A percentile compares a stretch with the other conserved stretches of the same genome.
Evolutionary conservation across 495 filamentous ascomycete genomes (phyloP).

Genomic region (Tuber borchii): DNA sequence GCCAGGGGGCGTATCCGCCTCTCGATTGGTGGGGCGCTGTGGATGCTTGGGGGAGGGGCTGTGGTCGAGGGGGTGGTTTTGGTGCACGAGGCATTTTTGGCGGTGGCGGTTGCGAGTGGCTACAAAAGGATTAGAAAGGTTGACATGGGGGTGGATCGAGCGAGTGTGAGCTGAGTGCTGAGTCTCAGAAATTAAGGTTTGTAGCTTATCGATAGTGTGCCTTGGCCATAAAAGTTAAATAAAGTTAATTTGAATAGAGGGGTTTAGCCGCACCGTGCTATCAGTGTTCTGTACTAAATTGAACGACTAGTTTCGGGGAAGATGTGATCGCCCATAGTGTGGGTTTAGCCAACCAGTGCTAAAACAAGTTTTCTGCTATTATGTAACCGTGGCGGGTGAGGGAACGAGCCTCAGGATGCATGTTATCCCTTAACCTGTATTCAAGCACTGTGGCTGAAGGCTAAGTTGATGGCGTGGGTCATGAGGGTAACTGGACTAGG

Average conservation of each 20-base stretch:
- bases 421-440: too few species aligned
- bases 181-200: background rate
- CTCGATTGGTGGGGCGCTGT: constrained; percentile 4
- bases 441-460: too few species aligned
- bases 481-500: too few species aligned
- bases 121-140: background rate
- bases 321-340: too few species aligned
- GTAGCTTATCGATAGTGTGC: background rate
- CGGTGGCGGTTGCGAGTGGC: background rate
- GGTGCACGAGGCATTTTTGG: background rate
- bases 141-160: background rate
- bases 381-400: too few species aligned
- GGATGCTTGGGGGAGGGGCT: constrained; percentile 4
- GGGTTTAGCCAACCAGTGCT: too few species aligned
- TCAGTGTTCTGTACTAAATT: too few species aligned
- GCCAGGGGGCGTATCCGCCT: constrained; percentile 48
- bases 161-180: background rate
- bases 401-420: too few species aligned
- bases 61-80: background rate
- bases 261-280: background rate
- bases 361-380: too few species aligned
- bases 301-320: too few species aligned
- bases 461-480: too few species aligned
- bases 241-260: background rate
- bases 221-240: background rate